Percentiles rank a stretch among this genome's conserved stretches.
phyloP scores from a whole-genome alignment of 108 stramenopile species.

The Thalassiosira profunda region DNA sequence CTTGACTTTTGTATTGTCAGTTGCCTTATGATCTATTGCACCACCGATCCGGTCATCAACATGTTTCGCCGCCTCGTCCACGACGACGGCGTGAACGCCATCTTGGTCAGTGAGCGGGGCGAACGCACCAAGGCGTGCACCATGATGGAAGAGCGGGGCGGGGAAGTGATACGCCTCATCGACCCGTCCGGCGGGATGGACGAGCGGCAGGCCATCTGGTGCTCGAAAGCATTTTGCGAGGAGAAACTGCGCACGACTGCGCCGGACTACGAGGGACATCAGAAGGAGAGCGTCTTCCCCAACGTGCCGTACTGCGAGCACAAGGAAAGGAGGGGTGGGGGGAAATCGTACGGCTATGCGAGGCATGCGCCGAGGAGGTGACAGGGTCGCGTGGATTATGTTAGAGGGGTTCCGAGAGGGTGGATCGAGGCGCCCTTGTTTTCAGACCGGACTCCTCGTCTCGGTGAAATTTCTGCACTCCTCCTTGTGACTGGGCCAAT shows the following conservation, averaged over 20 bases:
- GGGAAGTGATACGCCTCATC: conserved; percentile 12
- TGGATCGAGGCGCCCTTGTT: too few relatives aligned
- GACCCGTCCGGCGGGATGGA: conserved; percentile 12
- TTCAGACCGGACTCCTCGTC: too few relatives aligned
- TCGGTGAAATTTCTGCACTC: too few relatives aligned
- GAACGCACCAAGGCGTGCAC: conserved; percentile 4
- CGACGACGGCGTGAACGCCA: not conserved
- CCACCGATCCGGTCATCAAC: conserved; percentile 15
- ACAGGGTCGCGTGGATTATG: too few relatives aligned
- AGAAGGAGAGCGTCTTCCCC: conserved; percentile 17
- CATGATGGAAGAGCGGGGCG: conserved; percentile 20
- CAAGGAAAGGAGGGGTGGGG: too few relatives aligned
- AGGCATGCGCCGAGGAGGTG: too few relatives aligned
- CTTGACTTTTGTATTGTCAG: conserved; percentile 18
- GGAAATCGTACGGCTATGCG: too few relatives aligned
- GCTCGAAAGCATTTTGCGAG: conserved; percentile 2
- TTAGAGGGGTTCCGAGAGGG: too few relatives aligned
- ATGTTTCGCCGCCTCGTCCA: conserved; percentile 11
- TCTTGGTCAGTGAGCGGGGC: conserved; percentile 26
- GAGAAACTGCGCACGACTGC: not conserved
- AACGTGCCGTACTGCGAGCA: conserved; percentile 28
- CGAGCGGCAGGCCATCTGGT: conserved; percentile 21
- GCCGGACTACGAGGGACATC: conserved; percentile 8
- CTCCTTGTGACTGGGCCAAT: too few relatives aligned
- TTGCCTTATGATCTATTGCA: conserved; percentile 27